Evolutionary conservation across 768 basidiomycete species (phyloP), one percentile per base, ranked within the genome.

Genomic region (Tylopilus subfusipes): DNA sequence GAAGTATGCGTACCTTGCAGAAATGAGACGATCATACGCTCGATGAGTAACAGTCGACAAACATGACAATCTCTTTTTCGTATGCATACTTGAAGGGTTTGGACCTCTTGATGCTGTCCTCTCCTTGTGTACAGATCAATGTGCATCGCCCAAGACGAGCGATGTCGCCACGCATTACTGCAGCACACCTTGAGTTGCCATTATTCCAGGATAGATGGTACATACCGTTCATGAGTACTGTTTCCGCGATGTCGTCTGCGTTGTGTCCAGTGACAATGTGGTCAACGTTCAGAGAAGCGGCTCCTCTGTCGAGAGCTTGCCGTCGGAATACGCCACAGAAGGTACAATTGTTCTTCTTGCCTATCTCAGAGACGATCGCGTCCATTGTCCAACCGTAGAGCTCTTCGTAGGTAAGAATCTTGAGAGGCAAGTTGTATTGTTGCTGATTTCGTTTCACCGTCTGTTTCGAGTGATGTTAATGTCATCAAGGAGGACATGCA

Each of bases 351-450:
- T 97, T 98, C 79, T 97, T 97, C 75, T 83, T 85, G 30, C 97
- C 97, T 24, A 98, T 84, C 70, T 95, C 86, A n/a, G 85, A 80
- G 43, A 99, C 96, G 52, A 99, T 91, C 16, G 83, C 81, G 63
- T 99, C 97, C 96, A 99, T 99, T 2, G 96, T 98, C 96, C 97
- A 98, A 18, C 97, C 97, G 62, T 98, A 99, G 6, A 98, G 80
- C 63, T 98, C 95, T 57, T 93, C 86, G 59, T 99, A 99, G 2
- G 91, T 92, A 24, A 98, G 78, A 53, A 99, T 98, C 75, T 96
- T 97, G 36, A 99, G 82, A 0, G 96, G 95, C 72, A 98, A 87
- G 43, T 86, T 81, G 67, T 99, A 98, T 72, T 99, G 95, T 54
- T 88, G 79, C 63, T 97, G 93, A 70, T 99, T 99, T 39, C 94